Conservation (phyloP, 176 grass and related monocot species). For the Cymbopogon citratus region DNA sequence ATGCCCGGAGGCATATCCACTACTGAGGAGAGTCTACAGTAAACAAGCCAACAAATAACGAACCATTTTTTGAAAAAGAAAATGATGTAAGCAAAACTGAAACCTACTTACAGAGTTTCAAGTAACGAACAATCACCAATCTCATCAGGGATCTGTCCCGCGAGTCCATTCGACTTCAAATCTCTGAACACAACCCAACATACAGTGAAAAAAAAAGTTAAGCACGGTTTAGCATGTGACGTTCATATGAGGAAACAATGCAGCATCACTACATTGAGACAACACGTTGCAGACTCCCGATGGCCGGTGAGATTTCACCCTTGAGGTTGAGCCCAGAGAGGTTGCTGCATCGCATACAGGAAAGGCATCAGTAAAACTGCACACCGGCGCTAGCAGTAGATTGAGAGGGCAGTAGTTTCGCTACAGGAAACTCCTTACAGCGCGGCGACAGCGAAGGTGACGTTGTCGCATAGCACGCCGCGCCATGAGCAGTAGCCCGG, state of each 20-base stretch:
- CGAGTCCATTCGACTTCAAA: conserved; percentile 69
- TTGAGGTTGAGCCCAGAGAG: conserved; percentile 20
- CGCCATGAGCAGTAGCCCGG: conserved; percentile 26
- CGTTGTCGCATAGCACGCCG: conserved; percentile 25
- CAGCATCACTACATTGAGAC: not conserved
- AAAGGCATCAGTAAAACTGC: not conserved
- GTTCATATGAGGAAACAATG: conserved; percentile 10
- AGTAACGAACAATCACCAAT: conserved; percentile 77
- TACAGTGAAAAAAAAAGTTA: not conserved
- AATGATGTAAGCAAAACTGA: not conserved
- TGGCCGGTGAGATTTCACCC: conserved; percentile 12
- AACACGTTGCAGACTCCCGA: conserved; percentile 6
- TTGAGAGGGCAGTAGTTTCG: not conserved
- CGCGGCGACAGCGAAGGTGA: conserved; percentile 24
- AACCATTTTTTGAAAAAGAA: not conserved
- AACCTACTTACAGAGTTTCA: conserved; percentile 54
- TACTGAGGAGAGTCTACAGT: not conserved
- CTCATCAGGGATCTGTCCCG: conserved; percentile 93
- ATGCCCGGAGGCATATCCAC: too few species aligned
- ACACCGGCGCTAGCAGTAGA: not conserved
- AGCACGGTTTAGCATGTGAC: not conserved
- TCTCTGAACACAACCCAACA: conserved; percentile 43
- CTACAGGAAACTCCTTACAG: conserved; percentile 20
- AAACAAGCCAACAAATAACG: not conserved
- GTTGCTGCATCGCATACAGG: conserved; percentile 3